Evolutionary conservation across 768 basidiomycete species (phyloP).

Genomic region (Boletus insuetus): DNA sequence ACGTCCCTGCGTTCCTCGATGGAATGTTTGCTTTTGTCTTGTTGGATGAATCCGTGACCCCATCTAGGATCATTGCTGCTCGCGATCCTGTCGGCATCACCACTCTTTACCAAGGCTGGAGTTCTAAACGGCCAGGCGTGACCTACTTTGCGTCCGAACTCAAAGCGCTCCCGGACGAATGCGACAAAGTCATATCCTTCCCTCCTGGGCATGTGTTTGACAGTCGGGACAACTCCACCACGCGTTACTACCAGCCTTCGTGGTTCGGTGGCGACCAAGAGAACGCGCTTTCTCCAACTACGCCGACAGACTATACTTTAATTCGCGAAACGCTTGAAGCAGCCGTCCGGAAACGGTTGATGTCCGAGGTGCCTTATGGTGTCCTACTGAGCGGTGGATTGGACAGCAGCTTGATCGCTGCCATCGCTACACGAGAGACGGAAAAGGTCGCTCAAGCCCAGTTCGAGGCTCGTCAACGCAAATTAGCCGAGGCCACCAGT

Average conservation of each 20-base stretch:
- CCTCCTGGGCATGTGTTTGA: constrained; percentile 98
- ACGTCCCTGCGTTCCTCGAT: constrained; percentile 78
- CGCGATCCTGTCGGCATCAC: constrained; percentile 98
- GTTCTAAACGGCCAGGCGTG: constrained; percentile 73
- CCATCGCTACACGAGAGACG: constrained; percentile 93
- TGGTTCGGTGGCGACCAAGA: constrained; percentile 89
- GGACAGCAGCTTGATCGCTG: constrained; percentile 93
- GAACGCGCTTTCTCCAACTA: constrained; percentile 54
- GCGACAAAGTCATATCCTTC: constrained; percentile 93
- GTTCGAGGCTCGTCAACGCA: constrained; percentile 63
- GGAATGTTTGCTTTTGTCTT: constrained; percentile 99
- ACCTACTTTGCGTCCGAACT: constrained; percentile 96
- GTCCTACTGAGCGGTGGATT: constrained; percentile 94
- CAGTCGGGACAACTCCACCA: constrained; percentile 72
- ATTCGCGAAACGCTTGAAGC: constrained; percentile 84
- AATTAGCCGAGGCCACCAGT: constrained; percentile 49
- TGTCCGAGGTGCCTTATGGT: constrained; percentile 98
- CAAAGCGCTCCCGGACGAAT: constrained; percentile 87
- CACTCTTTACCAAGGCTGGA: constrained; percentile 97
- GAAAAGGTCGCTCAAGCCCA: constrained; percentile 86
- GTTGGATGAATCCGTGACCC: constrained; percentile 87
- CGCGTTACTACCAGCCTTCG: constrained; percentile 80
- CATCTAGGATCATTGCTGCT: constrained; percentile 89
- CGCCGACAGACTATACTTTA: constrained; percentile 58
- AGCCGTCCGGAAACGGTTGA: constrained; percentile 91